Conservation (phyloP, 2,329 filamentous ascomycete species). For the Cercospora citrullina region DNA sequence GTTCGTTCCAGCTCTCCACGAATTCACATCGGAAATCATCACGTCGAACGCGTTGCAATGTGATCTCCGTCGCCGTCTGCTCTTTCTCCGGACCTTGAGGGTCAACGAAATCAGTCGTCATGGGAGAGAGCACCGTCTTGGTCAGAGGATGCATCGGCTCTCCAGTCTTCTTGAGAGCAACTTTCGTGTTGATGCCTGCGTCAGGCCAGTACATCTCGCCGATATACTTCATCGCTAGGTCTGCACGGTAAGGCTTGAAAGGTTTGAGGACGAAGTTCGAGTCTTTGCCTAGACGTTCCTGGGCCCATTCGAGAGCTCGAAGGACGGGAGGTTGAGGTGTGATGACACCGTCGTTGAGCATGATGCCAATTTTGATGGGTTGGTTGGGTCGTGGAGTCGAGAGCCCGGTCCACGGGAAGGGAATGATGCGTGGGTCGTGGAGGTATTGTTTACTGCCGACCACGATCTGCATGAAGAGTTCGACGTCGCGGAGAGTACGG, state of each 20-base stretch:
- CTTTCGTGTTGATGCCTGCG: slow-evolving; percentile 13
- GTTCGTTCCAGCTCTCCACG: slow-evolving; percentile 21
- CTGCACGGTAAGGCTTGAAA: slow-evolving; percentile 19
- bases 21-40: slow-evolving; percentile 23
- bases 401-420: slow-evolving; percentile 24
- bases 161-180: slow-evolving; percentile 12
- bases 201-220: slow-evolving; percentile 25
- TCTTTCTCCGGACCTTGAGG: slow-evolving; percentile 15
- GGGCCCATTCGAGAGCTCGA: slow-evolving; percentile 18
- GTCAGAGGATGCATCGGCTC: slow-evolving; percentile 23
- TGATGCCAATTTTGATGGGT: slow-evolving; percentile 23
- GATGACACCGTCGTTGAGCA: slow-evolving; percentile 24
- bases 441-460: slow-evolving; percentile 19
- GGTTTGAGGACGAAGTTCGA: slow-evolving; percentile 21
- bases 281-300: slow-evolving; percentile 3
- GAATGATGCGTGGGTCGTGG: slow-evolving; percentile 22
- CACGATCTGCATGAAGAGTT: slow-evolving; percentile 21
- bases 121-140: slow-evolving; percentile 19
- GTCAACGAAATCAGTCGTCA: slow-evolving; percentile 10
- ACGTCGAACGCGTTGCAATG: slow-evolving; percentile 15
- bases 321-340: slow-evolving; percentile 24
- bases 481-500: slow-evolving; percentile 20
- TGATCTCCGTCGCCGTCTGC: slow-evolving; percentile 22
- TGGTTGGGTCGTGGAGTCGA: slow-evolving; percentile 1
- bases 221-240: slow-evolving; percentile 18